A percentile compares a stretch with the other conserved stretches of the same genome.
Evolutionary conservation across 2,329 filamentous ascomycete species (phyloP).

Genomic region (Ophiostoma sp.): DNA sequence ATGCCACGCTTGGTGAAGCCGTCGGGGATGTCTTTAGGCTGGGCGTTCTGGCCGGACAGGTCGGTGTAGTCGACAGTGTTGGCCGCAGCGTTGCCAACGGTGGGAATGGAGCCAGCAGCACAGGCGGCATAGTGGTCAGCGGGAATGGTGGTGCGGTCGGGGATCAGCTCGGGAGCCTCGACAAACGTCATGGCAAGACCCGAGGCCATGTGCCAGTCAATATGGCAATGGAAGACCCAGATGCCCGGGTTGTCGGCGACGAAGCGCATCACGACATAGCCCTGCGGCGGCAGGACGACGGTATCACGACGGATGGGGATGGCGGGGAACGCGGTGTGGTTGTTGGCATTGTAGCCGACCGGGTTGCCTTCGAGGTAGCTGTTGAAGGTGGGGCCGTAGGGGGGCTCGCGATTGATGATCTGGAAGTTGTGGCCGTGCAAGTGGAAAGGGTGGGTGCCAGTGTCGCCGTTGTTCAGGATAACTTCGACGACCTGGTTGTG

Average conservation of each 20-base stretch:
- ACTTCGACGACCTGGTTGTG: conserved; percentile 66
- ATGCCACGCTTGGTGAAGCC: conserved; percentile 61
- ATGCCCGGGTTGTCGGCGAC: conserved; percentile 60
- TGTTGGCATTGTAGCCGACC: conserved; percentile 25
- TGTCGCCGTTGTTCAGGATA: conserved; percentile 70
- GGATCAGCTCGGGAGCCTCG: conserved; percentile 58
- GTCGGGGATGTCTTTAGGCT: conserved; percentile 26
- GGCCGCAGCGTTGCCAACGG: conserved; percentile 32
- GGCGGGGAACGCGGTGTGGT: conserved; percentile 41
- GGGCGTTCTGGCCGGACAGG: conserved; percentile 29
- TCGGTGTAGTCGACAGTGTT: conserved; percentile 30
- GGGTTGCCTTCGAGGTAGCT: conserved; percentile 41
- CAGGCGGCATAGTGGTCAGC: conserved; percentile 55
- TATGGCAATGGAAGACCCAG: conserved; percentile 69
- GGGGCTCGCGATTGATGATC: conserved; percentile 56
- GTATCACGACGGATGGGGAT: conserved; percentile 65
- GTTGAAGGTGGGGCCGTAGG: conserved; percentile 54
- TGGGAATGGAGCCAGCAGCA: conserved; percentile 31
- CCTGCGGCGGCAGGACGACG: conserved; percentile 57
- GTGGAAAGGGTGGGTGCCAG: conserved; percentile 69
- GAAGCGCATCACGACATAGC: conserved; percentile 65
- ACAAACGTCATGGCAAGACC: conserved; percentile 63
- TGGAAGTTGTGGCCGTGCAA: conserved; percentile 69
- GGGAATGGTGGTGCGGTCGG: conserved; percentile 57
- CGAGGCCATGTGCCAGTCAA: conserved; percentile 68